Conservation (phyloP, 2,329 filamentous ascomycete species). For the Ustulina deusta region DNA sequence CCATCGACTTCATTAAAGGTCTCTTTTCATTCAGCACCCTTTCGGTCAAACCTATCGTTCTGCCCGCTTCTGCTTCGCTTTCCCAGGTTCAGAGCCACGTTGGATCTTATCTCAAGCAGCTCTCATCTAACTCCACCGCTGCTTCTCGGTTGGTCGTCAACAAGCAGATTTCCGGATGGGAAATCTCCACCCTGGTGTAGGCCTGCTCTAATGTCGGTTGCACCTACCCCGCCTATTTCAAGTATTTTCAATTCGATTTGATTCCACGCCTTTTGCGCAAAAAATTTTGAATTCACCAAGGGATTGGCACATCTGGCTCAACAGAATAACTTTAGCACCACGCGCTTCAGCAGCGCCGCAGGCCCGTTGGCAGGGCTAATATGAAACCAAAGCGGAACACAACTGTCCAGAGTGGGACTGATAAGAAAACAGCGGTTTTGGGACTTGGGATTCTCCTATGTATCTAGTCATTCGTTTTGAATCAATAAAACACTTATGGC, state of each 20-base stretch:
- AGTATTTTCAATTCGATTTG: not conserved
- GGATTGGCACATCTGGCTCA: slow-evolving; percentile 1
- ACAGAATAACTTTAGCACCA: not conserved
- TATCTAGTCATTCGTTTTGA: slow-evolving; percentile 9
- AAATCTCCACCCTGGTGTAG: not conserved
- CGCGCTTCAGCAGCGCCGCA: not conserved
- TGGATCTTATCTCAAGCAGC: slow-evolving; percentile 7
- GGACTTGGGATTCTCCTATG: not conserved
- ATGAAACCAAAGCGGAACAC: not conserved
- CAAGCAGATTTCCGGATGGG: slow-evolving; percentile 1
- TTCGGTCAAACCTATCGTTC: not conserved
- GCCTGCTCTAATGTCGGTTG: not conserved
- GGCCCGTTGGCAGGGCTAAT: not conserved
- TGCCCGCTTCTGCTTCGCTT: not conserved
- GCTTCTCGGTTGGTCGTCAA: not conserved
- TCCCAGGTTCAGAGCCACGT: not conserved
- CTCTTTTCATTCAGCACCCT: not conserved
- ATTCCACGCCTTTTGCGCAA: not conserved
- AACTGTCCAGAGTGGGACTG: not conserved
- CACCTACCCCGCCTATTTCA: not conserved
- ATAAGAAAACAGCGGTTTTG: not conserved
- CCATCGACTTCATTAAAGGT: not conserved
- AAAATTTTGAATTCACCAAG: not conserved
- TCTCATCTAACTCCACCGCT: not conserved
- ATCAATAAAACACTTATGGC: slow-evolving; percentile 9